Base-by-base conservation (phyloP, 306 rosid genomes). In the Oxytropis ochrocephala region DNA sequence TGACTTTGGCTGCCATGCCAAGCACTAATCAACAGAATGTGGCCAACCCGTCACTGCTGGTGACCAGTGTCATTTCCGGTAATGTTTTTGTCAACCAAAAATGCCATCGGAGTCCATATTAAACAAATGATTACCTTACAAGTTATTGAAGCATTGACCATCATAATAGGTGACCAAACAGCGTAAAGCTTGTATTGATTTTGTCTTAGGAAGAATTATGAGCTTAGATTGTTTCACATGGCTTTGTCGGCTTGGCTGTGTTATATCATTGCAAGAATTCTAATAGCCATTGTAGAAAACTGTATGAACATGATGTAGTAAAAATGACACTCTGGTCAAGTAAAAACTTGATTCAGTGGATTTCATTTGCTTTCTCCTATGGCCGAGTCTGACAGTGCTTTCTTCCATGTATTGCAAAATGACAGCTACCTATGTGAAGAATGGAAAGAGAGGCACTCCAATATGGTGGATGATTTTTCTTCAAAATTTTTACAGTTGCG, bases 361-460 rank as follows among this genome's bases (percentile, higher is more conserved):
- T 49, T 51, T 56, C 29, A 38, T 39, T 59, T 71, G 32, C 62
- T 69, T 69, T 50, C 35, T 64, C 27, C 39, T 51, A 44, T 42
- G 47, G n/a, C 61, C 3, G 44, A 58, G 14, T 72, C 74, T 72
- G 73, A 64, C 44, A 7, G 33, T 59, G 21, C 41, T 71, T 73
- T 72, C 11, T 39, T 73, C 32, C 39, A 24, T 58, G 11, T 69
- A 12, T 46, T 56, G 29, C 53, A 69, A 27, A 43, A 73, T 76
- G 80, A 39, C 78, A 86, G 96, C 74, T 89, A 86, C 78, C 86
- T 86, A 14, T 77, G 77, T 72, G 96, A 89, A 80, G 96, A 89
- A 81, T 86, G 91, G 96, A 86, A 86, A 75, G 91, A 74, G 80
- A 84, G 79, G 82, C 86, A 86, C 71, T 5, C 18, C 10, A 71